Percentiles rank a stretch among this genome's conserved stretches.
These are phyloP conservation scores for Jatropha curcas DNA, from an alignment of 345 rosid genomes.

Conservation along the genomic window DNA sequence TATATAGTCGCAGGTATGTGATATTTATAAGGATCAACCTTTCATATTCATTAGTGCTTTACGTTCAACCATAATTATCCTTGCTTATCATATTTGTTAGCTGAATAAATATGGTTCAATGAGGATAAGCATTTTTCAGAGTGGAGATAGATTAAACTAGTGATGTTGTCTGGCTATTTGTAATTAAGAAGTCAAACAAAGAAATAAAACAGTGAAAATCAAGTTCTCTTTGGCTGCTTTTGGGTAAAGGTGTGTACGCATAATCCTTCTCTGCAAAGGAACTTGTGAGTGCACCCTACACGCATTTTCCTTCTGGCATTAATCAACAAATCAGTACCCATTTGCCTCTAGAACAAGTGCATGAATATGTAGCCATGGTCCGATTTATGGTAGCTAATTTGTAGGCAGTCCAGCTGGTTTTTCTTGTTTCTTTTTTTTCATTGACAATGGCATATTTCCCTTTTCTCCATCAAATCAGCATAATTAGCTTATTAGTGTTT, in stretches of 20 bases:
- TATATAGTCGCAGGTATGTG: slow-evolving; percentile 70
- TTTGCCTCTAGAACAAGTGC: not conserved
- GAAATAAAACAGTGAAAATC: no score
- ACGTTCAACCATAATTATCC: not conserved
- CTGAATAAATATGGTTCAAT: not conserved
- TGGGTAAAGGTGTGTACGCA: not conserved
- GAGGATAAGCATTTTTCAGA: not conserved
- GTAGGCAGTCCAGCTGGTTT: no score
- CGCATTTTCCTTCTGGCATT: not conserved
- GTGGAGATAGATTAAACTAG: not conserved
- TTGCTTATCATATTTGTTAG: not conserved
- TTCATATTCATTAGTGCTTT: not conserved
- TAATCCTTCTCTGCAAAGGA: not conserved
- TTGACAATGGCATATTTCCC: no score
- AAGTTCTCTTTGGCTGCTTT: not conserved
- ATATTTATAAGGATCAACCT: not conserved
- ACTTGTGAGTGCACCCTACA: not conserved
- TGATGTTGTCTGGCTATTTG: not conserved
- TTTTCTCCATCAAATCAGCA: no score
- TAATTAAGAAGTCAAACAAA: not conserved
- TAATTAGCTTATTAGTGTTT: no score
- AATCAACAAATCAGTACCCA: not conserved
- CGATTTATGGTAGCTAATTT: no score
- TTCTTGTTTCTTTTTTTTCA: no score
- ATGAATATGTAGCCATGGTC: no score